phyloP scores from a whole-genome alignment of 805 yeast genomes.

The Yarrowia keelungensis region DNA sequence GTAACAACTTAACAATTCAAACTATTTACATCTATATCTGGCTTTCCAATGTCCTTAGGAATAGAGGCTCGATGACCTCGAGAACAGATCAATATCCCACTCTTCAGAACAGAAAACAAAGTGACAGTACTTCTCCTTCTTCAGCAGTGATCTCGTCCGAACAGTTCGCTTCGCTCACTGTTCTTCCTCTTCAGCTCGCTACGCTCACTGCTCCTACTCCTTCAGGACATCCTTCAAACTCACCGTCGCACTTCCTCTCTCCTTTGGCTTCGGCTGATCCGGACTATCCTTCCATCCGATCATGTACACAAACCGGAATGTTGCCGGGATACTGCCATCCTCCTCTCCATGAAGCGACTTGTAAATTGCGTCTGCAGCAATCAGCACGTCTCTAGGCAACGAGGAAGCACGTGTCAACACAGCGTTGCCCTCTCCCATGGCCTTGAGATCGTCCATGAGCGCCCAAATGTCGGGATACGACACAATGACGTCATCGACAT shows the following conservation, averaged over 20 bases:
- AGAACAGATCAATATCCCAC: too few relatives aligned
- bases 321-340: conserved; percentile 73
- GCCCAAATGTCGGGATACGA: conserved; percentile 76
- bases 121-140: too few relatives aligned
- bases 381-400: conserved; percentile 66
- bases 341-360: conserved; percentile 70
- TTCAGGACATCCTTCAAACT: conserved; percentile 67
- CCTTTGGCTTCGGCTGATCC: conserved; percentile 72
- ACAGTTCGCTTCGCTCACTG: too few relatives aligned
- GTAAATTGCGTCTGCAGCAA: conserved; percentile 82
- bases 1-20: background rate
- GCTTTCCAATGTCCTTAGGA: too few relatives aligned
- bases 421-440: conserved; percentile 87
- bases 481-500: conserved; percentile 81
- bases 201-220: conserved; percentile 4
- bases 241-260: conserved; percentile 74
- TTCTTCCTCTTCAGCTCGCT: too few relatives aligned
- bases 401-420: conserved; percentile 52
- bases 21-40: background rate
- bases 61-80: too few relatives aligned
- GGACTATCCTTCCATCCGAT: conserved; percentile 87
- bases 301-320: conserved; percentile 79
- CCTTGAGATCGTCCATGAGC: conserved; percentile 71
- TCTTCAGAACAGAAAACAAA: too few relatives aligned
- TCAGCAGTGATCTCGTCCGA: too few relatives aligned